phyloP scores from a whole-genome alignment of 1,284 basidiomycete species.

The Peniophora sp. region DNA sequence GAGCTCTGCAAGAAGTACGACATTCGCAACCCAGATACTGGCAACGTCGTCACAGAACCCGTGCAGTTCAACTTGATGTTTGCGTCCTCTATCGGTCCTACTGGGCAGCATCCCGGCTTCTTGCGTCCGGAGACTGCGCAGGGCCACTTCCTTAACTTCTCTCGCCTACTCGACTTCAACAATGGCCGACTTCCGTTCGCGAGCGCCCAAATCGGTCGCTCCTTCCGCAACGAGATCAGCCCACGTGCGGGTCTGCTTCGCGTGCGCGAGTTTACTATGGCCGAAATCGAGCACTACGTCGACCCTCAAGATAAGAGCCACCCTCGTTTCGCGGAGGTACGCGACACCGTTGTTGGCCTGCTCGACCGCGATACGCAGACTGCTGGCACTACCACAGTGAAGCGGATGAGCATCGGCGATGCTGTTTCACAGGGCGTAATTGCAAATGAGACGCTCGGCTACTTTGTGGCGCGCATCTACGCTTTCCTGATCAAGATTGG shows the following conservation, averaged over 20 bases:
- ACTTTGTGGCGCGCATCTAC: conserved; percentile 92
- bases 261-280: conserved; percentile 99
- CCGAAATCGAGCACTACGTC: conserved; percentile 98
- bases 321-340: conserved; percentile 76
- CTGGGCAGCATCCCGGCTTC: conserved; percentile 93
- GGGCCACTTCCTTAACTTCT: conserved; percentile 99
- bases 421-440: conserved; percentile 84
- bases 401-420: conserved; percentile 75
- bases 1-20: conserved; percentile 79
- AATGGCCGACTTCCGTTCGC: conserved; percentile 96
- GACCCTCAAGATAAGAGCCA: conserved; percentile 93
- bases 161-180: conserved; percentile 95
- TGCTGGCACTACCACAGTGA: conserved; percentile 65
- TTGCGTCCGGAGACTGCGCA: conserved; percentile 98
- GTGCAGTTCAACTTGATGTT: conserved; percentile 99
- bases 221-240: conserved; percentile 98
- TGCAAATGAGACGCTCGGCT: conserved; percentile 96
- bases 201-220: conserved; percentile 92
- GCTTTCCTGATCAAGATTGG: conserved; percentile 91
- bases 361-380: conserved; percentile 82
- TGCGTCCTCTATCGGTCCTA: conserved; percentile 93
- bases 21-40: conserved; percentile 88
- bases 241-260: conserved; percentile 93
- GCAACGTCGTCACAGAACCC: conserved; percentile 88
- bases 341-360: conserved; percentile 69